A percentile compares a stretch with the other conserved stretches of the same genome.
These are phyloP conservation scores for Endothia cerciana DNA, from an alignment of 2,329 filamentous ascomycete genomes.

Conservation along the genomic window DNA sequence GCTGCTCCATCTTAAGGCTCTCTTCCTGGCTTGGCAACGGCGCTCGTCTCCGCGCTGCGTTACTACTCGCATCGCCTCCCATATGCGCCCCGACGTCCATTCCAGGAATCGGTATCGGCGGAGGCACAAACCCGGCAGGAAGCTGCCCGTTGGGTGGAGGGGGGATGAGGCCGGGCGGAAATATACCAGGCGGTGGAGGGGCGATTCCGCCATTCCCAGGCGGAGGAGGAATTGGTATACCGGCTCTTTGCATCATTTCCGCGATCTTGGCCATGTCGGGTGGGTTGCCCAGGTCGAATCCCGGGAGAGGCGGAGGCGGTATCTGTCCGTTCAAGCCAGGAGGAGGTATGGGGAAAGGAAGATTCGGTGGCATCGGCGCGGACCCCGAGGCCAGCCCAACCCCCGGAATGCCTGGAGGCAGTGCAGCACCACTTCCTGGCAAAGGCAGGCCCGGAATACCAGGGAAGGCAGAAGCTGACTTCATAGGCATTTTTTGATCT, in stretches of 20 bases:
- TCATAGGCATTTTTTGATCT: conserved; percentile 81
- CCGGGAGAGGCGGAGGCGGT: conserved; percentile 48
- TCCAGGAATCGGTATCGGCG: conserved; percentile 41
- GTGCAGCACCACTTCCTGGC: conserved; percentile 41
- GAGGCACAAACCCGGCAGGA: conserved; percentile 45
- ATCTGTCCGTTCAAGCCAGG: conserved; percentile 43
- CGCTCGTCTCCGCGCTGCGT: conserved; percentile 60
- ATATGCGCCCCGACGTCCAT: conserved; percentile 32
- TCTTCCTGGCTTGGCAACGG: conserved; percentile 85
- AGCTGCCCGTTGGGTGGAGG: conserved; percentile 44
- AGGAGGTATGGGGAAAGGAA: conserved; percentile 57
- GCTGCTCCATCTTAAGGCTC: conserved; percentile 78
- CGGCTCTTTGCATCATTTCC: conserved; percentile 68
- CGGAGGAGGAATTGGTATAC: conserved; percentile 62
- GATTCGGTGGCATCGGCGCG: conserved; percentile 46
- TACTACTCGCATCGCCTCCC: conserved; percentile 38
- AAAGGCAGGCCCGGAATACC: conserved; percentile 60
- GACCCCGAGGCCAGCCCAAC: conserved; percentile 47
- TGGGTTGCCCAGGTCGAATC: conserved; percentile 62
- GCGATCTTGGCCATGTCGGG: conserved; percentile 64
- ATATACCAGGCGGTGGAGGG: conserved; percentile 49
- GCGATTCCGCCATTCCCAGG: conserved; percentile 35
- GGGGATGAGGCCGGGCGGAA: conserved; percentile 52
- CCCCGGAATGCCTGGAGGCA: conserved; percentile 53
- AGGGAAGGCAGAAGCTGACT: conserved; percentile 55